Base-by-base conservation (phyloP, 345 rosid genomes). In the Nephelium lappaceum region DNA sequence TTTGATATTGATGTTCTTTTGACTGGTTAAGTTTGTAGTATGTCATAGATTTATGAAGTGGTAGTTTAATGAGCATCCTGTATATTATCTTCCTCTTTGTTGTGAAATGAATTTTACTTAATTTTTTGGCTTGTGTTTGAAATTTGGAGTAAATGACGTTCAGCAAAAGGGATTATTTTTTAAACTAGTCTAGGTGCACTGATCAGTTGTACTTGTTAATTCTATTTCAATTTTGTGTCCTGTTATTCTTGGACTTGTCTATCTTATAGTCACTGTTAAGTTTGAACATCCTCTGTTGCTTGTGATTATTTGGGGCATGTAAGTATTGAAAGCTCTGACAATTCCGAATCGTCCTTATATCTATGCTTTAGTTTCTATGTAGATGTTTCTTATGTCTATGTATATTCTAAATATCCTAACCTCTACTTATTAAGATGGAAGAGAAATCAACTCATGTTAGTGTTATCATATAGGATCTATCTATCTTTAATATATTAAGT, bases 1-100 rank as follows among this genome's bases (percentile, higher is more conserved):
- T 62, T 79, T 79, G 65, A 31, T 76, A 69, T 67, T 64, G 23
- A 43, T 42, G 6, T 21, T n/a, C 24, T 16, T 58, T 21, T 76
- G 61, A 41, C 27, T 67, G 31, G 36, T 61, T 23, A 62, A 21
- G 60, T 45, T 6, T 74, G 69, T n/a, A 43, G 36, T 31, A 31
- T 39, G n/a, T 64, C 47, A 21, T 45, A 63, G 41, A 74, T 19
- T 62, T 61, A 8, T 61, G 24, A 61, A 63, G 57, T 43, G 69
- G 18, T 47, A 62, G 31, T 63, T 23, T 47, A 10, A 63, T 74
- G 43, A 19, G 61, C 11, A 19, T 63, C 21, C 1, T 57, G 38
- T 14, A 11, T 45, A 45, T 74, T 23, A 62, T 74, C 58, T 27
- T 5, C 10, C 11, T 49, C 7, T n/a, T 75, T 57, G 45, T 25